These are phyloP conservation scores for Carex kokanica DNA, from an alignment of 176 grass and related monocot genomes.

Conservation along the genomic window DNA sequence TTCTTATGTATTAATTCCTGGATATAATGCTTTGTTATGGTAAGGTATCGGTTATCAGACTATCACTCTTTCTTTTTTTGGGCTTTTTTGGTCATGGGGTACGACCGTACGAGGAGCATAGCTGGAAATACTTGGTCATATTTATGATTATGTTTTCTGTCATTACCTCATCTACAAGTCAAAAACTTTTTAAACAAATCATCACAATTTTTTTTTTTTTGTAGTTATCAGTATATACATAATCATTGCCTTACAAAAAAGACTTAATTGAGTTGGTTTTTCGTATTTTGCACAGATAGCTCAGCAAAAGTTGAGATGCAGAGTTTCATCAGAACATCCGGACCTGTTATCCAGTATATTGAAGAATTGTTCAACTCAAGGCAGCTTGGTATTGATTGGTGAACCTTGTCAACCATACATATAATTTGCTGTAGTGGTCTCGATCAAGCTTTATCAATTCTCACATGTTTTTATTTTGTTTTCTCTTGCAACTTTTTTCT, in stretches of 20 bases:
- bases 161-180: neutral
- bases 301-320: constrained; percentile 75
- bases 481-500: neutral
- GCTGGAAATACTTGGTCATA: neutral
- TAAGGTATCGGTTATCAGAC: neutral
- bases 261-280: neutral
- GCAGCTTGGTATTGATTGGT: constrained; percentile 74
- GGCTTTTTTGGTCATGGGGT: neutral
- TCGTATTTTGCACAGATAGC: constrained; percentile 41
- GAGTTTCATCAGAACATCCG: constrained; percentile 57
- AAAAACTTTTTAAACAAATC: neutral
- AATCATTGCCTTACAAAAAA: neutral
- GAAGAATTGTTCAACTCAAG: constrained; percentile 73
- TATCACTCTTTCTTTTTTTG: neutral
- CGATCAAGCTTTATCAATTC: neutral
- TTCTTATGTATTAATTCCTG: neutral
- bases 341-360: constrained; percentile 62
- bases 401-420: neutral
- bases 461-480: neutral
- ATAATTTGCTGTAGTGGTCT: neutral
- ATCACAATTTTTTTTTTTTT: neutral
- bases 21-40: neutral
- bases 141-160: neutral
- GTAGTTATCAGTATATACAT: neutral
- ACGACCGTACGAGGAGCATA: neutral